Base-by-base conservation (phyloP, 345 rosid species). In the Rhizophora apiculata region DNA sequence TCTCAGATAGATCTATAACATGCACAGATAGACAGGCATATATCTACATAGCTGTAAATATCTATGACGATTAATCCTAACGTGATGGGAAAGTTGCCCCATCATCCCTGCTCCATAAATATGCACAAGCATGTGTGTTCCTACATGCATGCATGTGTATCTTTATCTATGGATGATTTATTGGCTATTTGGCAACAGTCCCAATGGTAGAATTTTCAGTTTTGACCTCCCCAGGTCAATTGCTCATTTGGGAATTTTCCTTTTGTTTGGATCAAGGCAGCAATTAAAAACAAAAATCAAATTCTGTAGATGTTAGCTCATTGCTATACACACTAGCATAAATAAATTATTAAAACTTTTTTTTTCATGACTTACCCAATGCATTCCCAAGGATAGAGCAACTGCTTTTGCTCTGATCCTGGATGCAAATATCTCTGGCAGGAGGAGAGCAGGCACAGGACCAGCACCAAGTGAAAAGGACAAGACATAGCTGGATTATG, bases 381-480 rank as follows among this genome's bases (percentile, higher is more conserved):
- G 97, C 94, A 85, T 95, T 72, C 97, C 98, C 51, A 95, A 83
- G 34, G 98, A 96, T 34, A 96, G 84, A 29, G 98, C 86, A 21
- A 92, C 97, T 3, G 99, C 98, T 80, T 96, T 96, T 31, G 99
- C 98, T 83, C 98, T 88, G 74, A 96, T 96, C 85, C 97, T 85
- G 8, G 97, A 90, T 55, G 99, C 86, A 70, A 92, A 96, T 76
- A 96, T 92, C 83, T 96, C 99, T 13, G 99, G 95, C 22, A 90
- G 90, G 53, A 96, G 97, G 81, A 96, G 91, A 68, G 98, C 98
- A n/a, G 98, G 98, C 54, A 96, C 99, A 16, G 97, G 99, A 71
- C 98, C 99, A 26, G 99, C 98, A 70, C 99, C 99, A 68, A 92
- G 98, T 48, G 99, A 92, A 83, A 95, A 95, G 10, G 97, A 95